Percentiles rank a stretch among this genome's conserved stretches.
Conservation (phyloP, 768 basidiomycete species). For the Galerina sulciceps region DNA sequence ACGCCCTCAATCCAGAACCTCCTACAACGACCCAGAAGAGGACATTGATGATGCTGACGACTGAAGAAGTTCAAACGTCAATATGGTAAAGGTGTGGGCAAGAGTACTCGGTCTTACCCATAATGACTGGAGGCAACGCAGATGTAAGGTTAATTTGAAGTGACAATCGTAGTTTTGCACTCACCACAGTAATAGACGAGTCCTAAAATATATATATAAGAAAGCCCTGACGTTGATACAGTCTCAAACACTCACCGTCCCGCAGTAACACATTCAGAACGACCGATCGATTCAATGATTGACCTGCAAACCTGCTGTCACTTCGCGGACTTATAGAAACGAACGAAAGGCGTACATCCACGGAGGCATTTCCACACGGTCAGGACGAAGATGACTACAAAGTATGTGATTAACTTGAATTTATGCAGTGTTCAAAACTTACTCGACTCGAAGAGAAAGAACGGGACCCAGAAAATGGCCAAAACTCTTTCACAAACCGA, state of each 20-base stretch:
- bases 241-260: slow-evolving; percentile 8
- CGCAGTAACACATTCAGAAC: slow-evolving; percentile 7
- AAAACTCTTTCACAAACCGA: not conserved
- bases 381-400: slow-evolving; percentile 11
- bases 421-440: not conserved
- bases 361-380: slow-evolving; percentile 7
- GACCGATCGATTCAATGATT: slow-evolving; percentile 3
- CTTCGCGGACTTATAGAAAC: too few species aligned
- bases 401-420: not conserved
- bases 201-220: not conserved
- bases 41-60: slow-evolving; percentile 6
- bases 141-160: not conserved
- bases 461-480: slow-evolving; percentile 13
- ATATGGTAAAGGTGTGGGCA: too few species aligned
- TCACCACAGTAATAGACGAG: slow-evolving; percentile 17
- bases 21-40: slow-evolving; percentile 5
- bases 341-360: not conserved
- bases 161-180: not conserved
- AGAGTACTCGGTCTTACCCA: not conserved
- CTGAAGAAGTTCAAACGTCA: not conserved
- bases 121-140: slow-evolving; percentile 2
- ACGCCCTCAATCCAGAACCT: not conserved
- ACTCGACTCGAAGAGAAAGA: slow-evolving; percentile 14
- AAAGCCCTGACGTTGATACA: too few species aligned
- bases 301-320: too few species aligned